Conservation (phyloP, 352 stramenopile genomes). For the Pythium utonaiense region DNA sequence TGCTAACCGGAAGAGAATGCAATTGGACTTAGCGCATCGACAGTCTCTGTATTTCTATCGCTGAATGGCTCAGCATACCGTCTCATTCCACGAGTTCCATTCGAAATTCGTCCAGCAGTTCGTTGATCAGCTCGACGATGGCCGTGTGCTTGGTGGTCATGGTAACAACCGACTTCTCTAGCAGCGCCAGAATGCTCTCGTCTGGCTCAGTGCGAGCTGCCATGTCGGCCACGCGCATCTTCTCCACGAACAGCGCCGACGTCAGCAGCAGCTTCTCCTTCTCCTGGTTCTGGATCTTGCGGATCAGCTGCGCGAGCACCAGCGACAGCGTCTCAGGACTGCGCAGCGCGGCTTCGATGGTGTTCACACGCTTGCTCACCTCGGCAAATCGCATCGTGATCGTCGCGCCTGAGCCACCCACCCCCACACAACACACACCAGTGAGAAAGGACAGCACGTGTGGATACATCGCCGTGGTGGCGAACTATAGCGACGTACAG, state of each 20-base stretch:
- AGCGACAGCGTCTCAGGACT: constrained; percentile 26
- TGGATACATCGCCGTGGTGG: no score
- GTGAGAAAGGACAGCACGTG: not conserved
- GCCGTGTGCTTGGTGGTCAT: constrained; percentile 55
- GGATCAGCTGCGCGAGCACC: constrained; percentile 52
- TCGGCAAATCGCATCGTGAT: constrained; percentile 64
- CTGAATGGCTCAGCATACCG: no score
- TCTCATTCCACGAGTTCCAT: constrained; percentile 55
- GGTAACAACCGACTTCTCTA: constrained; percentile 55
- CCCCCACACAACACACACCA: no score
- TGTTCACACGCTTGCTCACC: constrained; percentile 70
- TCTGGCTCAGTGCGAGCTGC: constrained; percentile 37
- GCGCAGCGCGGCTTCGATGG: constrained; percentile 45
- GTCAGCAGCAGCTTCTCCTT: constrained; percentile 84
- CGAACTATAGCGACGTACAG: constrained; percentile 37
- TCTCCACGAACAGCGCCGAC: constrained; percentile 76
- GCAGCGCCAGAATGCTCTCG: constrained; percentile 41
- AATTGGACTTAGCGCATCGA: no score
- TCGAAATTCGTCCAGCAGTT: constrained; percentile 65
- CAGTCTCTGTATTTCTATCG: no score
- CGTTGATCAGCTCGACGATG: constrained; percentile 76
- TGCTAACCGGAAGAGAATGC: no score
- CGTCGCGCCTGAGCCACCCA: constrained; percentile 47
- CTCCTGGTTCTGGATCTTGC: constrained; percentile 70
- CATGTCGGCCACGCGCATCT: constrained; percentile 61